A percentile compares a stretch with the other conserved stretches of the same genome.
Conservation (phyloP, 164 flowering plant species). For the Nelumbo lutea region DNA sequence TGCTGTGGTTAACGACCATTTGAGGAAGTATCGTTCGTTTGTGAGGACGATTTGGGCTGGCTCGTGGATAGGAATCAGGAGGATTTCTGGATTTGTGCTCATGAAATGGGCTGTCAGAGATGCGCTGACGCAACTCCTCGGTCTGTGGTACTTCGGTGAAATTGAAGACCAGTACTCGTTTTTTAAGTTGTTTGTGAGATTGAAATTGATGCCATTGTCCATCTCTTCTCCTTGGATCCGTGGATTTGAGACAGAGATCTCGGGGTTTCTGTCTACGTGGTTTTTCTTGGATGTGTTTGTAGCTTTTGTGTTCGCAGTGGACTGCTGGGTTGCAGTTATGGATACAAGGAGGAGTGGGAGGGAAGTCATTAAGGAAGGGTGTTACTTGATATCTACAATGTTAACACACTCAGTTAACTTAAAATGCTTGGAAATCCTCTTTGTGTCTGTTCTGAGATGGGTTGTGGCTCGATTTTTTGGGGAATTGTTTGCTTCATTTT, state of each 20-base stretch:
- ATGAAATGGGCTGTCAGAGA: conserved; percentile 96
- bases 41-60: conserved; percentile 54
- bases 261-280: conserved; percentile 70
- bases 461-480: conserved; percentile 43
- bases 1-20: conserved; percentile 50
- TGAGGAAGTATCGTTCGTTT: conserved; percentile 45
- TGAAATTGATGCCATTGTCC: conserved; percentile 93
- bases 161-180: conserved; percentile 82
- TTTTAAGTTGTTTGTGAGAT: conserved; percentile 75
- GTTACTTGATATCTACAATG: conserved; percentile 62
- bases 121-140: conserved; percentile 82
- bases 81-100: conserved; percentile 73
- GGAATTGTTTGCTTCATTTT: conserved; percentile 35
- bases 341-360: conserved; percentile 68
- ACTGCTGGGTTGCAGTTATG: conserved; percentile 83
- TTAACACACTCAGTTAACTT: conserved; percentile 61
- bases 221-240: conserved; percentile 57
- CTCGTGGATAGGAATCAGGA: conserved; percentile 57
- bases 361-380: conserved; percentile 83
- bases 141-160: conserved; percentile 84
- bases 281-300: conserved; percentile 56
- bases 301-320: conserved; percentile 67
- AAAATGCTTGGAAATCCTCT: conserved; percentile 65
- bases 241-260: conserved; percentile 59
- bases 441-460: conserved; percentile 61